A percentile compares a stretch with the other conserved stretches of the same genome.
These are phyloP conservation scores for Didymella exigua DNA, from an alignment of 2,329 filamentous ascomycete species.

Conservation along the genomic window DNA sequence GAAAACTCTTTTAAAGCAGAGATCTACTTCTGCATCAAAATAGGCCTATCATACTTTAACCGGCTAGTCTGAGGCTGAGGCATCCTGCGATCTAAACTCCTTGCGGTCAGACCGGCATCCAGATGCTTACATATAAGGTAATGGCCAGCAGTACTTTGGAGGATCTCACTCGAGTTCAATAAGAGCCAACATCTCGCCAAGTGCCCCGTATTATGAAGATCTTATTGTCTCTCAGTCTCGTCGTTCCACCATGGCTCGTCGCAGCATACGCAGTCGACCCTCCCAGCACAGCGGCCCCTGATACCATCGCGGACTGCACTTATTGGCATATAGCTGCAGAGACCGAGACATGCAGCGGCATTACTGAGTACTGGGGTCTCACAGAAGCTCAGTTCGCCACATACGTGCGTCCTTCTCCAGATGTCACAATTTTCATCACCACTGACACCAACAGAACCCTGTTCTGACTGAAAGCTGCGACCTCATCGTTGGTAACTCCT, in stretches of 20 bases:
- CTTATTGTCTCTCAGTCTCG: background rate
- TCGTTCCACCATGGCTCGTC: background rate
- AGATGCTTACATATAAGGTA: background rate
- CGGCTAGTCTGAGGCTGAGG: too few relatives aligned
- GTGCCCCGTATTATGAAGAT: background rate
- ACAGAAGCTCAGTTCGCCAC: background rate
- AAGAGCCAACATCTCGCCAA: background rate
- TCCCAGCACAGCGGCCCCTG: background rate
- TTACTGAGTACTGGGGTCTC: background rate
- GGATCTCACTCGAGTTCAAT: background rate
- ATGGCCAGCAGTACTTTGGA: too few relatives aligned
- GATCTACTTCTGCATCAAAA: too few relatives aligned
- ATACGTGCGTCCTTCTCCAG: background rate
- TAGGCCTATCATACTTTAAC: too few relatives aligned
- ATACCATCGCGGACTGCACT: background rate
- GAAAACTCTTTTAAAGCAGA: too few relatives aligned
- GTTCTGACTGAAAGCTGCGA: background rate
- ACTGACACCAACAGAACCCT: background rate
- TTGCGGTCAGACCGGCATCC: too few relatives aligned
- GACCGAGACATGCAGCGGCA: background rate
- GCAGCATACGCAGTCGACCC: background rate
- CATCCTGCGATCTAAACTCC: too few relatives aligned
- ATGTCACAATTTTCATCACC: background rate
- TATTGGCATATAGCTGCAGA: background rate
- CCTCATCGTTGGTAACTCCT: background rate